These are phyloP conservation scores for Maudiozyma serrabonitensis DNA, from an alignment of 805 yeast species.

Conservation along the genomic window DNA sequence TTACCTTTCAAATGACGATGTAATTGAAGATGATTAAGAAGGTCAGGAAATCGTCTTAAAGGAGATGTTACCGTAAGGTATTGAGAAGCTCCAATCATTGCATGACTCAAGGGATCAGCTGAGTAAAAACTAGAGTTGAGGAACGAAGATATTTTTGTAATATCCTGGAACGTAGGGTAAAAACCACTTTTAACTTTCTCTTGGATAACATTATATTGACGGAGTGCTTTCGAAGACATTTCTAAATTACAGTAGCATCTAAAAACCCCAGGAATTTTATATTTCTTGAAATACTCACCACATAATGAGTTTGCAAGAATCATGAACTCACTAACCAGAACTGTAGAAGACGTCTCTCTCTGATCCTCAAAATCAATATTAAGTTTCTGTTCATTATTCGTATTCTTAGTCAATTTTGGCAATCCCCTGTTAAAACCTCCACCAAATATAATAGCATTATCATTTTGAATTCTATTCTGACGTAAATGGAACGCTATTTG, in stretches of 20 bases:
- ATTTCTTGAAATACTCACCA: constrained; percentile 36
- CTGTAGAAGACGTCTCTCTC: constrained; percentile 39
- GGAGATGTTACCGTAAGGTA: constrained; percentile 86
- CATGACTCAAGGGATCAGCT: constrained; percentile 40
- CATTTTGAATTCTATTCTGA: constrained; percentile 21
- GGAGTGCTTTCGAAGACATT: constrained; percentile 19
- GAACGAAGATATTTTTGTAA: constrained; percentile 35
- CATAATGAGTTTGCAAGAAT: constrained; percentile 60
- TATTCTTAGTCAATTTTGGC: constrained; percentile 7
- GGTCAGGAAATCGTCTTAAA: constrained; percentile 70
- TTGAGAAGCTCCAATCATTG: constrained; percentile 48
- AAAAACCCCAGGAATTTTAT: constrained; percentile 42
- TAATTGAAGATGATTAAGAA: constrained; percentile 71
- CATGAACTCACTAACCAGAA: constrained; percentile 79
- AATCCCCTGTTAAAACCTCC: constrained; percentile 26
- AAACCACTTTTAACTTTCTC: constrained; percentile 10
- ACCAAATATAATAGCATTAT: constrained; percentile 37
- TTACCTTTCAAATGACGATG: constrained; percentile 33
- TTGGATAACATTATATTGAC: constrained; percentile 19
- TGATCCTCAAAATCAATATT: constrained; percentile 19
- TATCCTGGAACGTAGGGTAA: constrained; percentile 31
- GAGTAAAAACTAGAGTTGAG: constrained; percentile 46
- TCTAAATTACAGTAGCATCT: constrained; percentile 30
- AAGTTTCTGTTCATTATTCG: constrained; percentile 1
- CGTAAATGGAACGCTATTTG: constrained; percentile 15